These are phyloP conservation scores for Fragaria nilgerrensis DNA, from an alignment of 306 rosid species.

Conservation along the genomic window DNA sequence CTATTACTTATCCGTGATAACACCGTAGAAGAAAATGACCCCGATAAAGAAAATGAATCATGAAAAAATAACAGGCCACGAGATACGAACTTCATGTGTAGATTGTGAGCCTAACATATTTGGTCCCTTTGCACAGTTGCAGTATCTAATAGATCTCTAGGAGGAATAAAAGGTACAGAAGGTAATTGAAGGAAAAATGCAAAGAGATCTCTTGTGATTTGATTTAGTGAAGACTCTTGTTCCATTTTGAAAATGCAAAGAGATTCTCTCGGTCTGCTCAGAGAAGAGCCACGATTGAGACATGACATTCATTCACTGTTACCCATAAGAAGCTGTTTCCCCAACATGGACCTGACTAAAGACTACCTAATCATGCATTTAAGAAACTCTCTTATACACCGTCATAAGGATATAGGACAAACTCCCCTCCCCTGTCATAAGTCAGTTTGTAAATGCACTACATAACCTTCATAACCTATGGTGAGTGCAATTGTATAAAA, in stretches of 20 bases:
- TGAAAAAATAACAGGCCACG: not conserved
- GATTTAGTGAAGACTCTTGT: not conserved
- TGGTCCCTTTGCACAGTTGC: not conserved
- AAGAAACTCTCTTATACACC: not conserved
- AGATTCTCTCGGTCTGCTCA: not conserved
- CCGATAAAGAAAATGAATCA: not conserved
- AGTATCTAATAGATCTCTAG: not conserved
- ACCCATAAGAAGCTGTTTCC: not conserved
- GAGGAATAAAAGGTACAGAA: not conserved
- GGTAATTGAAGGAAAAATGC: not conserved
- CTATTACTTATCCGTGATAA: not conserved
- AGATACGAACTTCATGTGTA: not conserved
- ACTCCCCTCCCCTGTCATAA: not conserved
- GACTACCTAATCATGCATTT: not conserved
- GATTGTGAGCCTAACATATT: not conserved
- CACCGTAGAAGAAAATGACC: not conserved
- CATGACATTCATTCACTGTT: not conserved
- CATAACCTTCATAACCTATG: not conserved
- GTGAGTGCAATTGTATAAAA: slow-evolving; percentile 3
- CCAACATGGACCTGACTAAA: not conserved
- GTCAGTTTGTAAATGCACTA: not conserved
- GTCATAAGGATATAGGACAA: not conserved
- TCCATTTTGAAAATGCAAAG: not conserved
- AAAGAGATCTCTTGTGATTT: not conserved
- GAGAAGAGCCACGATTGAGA: not conserved